Evolutionary conservation across 2,329 filamentous ascomycete genomes (phyloP).

Genomic region (Dactylellina leptospora): DNA sequence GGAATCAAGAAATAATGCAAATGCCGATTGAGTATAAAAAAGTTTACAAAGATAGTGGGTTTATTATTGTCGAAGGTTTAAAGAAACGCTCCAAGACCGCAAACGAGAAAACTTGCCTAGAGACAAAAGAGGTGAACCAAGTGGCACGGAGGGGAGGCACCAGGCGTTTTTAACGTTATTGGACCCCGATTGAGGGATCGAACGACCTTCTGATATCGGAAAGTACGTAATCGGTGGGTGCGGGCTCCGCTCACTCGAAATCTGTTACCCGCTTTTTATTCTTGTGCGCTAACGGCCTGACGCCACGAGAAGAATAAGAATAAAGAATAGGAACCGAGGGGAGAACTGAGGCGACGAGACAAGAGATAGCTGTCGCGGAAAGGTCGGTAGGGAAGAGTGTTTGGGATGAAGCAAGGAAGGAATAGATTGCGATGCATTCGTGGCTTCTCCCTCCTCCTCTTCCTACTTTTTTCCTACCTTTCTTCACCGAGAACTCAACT

Average conservation of each 20-base stretch:
- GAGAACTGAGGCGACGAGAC: neutral
- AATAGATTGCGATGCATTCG: slow-evolving; percentile 29
- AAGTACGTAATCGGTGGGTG: slow-evolving; percentile 50
- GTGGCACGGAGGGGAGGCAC: slow-evolving; percentile 32
- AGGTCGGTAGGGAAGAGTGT: neutral
- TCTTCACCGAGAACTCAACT: neutral
- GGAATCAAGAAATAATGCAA: too few species aligned
- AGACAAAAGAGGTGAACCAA: slow-evolving; percentile 23
- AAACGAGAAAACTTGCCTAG: slow-evolving; percentile 17
- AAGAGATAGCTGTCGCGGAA: neutral
- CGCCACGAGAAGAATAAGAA: neutral
- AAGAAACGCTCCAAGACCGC: slow-evolving; percentile 6
- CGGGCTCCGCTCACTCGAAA: slow-evolving; percentile 37
- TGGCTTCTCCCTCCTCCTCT: slow-evolving; percentile 45
- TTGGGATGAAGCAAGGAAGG: slow-evolving; percentile 17
- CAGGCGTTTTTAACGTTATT: slow-evolving; percentile 43
- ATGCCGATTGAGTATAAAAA: too few species aligned
- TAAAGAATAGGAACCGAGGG: neutral
- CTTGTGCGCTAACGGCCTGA: slow-evolving; percentile 1
- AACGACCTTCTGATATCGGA: slow-evolving; percentile 44
- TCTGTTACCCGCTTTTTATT: slow-evolving; percentile 47
- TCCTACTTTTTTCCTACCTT: slow-evolving; percentile 2
- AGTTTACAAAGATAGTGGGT: too few species aligned
- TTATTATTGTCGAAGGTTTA: too few species aligned
- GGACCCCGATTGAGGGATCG: slow-evolving; percentile 24